phyloP scores from a whole-genome alignment of 345 rosid species.

The Aquilaria malaccensis region DNA sequence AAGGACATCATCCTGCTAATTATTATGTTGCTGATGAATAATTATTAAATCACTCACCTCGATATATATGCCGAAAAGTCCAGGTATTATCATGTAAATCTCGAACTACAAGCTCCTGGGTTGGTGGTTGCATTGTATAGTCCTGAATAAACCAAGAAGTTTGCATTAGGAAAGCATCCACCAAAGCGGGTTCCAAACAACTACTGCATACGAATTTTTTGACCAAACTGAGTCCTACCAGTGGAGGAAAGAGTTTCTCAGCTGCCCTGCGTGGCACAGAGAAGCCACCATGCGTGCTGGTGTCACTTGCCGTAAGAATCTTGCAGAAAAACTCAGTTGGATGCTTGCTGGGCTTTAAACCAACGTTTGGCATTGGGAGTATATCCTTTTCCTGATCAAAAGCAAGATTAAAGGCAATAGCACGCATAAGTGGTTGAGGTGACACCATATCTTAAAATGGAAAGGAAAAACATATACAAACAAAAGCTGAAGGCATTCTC shows the following conservation, averaged over 20 bases:
- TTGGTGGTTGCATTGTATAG: constrained; percentile 88
- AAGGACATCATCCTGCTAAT: no score
- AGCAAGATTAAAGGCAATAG: constrained; percentile 2
- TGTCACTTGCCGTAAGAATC: constrained; percentile 92
- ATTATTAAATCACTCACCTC: constrained; percentile 41
- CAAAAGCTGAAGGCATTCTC: not conserved
- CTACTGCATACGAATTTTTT: not conserved
- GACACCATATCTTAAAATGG: not conserved
- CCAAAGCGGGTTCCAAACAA: constrained; percentile 1
- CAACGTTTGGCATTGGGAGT: constrained; percentile 83
- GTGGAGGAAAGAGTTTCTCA: constrained; percentile 90
- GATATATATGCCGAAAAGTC: constrained; percentile 96
- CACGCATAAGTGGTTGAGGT: no score
- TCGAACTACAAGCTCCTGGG: constrained; percentile 91
- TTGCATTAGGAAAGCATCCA: no score
- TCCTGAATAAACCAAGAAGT: constrained; percentile 37
- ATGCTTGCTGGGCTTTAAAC: constrained; percentile 75
- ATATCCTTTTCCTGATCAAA: constrained; percentile 76
- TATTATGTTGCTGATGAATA: not conserved
- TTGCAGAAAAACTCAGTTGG: constrained; percentile 96
- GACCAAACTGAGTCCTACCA: constrained; percentile 44
- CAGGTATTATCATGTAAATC: constrained; percentile 92
- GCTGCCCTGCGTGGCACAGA: constrained; percentile 99
- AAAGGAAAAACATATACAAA: not conserved
- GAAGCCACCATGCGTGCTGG: constrained; percentile 99